Percentiles rank a stretch among this genome's conserved stretches.
Conservation (phyloP, 192 early-diverging fungal genomes). For the Podila clonocystis region DNA sequence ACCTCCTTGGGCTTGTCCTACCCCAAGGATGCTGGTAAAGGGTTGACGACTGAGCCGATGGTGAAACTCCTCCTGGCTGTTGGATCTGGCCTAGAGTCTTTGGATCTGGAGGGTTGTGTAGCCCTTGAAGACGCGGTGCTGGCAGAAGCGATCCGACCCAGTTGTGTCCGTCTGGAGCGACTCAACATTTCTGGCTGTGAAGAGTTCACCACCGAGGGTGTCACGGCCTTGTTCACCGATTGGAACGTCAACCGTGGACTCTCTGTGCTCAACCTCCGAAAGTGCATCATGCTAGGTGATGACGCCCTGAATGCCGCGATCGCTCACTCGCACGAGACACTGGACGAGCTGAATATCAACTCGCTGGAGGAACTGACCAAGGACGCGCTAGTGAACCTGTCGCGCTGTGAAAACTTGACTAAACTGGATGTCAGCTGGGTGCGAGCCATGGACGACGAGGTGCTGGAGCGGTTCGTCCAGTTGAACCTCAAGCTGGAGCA, state of each 20-base stretch:
- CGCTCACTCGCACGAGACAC: constrained; percentile 64
- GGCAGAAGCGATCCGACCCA: constrained; percentile 60
- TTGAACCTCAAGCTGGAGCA: constrained; percentile 57
- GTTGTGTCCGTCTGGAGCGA: constrained; percentile 68
- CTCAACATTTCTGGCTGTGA: constrained; percentile 73
- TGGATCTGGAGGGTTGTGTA: constrained; percentile 64
- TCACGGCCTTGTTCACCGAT: constrained; percentile 57
- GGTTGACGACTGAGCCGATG: constrained; percentile 57
- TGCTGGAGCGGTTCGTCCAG: constrained; percentile 67
- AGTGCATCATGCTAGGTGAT: constrained; percentile 76
- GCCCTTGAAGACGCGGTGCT: constrained; percentile 62
- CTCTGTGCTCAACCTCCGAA: constrained; percentile 63
- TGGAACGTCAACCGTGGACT: constrained; percentile 56
- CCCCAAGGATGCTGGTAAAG: constrained; percentile 35
- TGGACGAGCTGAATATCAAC: constrained; percentile 71
- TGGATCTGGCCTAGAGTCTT: constrained; percentile 56
- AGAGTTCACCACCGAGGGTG: constrained; percentile 66
- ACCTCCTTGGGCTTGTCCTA: constrained; percentile 51
- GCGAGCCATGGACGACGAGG: constrained; percentile 76
- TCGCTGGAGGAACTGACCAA: constrained; percentile 75
- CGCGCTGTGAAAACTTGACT: constrained; percentile 55
- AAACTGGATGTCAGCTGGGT: constrained; percentile 81
- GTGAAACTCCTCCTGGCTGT: constrained; percentile 54
- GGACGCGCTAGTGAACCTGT: constrained; percentile 51
- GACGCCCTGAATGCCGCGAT: constrained; percentile 64